phyloP scores from a whole-genome alignment of 2,329 filamentous ascomycete genomes.

The Neoarthrinium moseri region DNA sequence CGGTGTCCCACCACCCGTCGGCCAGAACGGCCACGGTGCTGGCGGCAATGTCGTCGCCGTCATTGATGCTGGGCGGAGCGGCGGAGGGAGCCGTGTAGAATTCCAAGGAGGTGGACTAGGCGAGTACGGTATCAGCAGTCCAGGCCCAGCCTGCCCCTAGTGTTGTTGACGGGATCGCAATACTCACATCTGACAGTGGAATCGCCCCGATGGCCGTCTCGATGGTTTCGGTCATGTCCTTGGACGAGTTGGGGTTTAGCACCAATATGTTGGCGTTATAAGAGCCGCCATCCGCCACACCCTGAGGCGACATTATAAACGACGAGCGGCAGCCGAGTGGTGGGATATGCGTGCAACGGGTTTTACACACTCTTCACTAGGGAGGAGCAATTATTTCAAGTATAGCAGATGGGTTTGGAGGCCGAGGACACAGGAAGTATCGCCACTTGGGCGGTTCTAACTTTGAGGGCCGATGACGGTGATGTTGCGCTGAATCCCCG shows the following conservation, averaged over 20 bases:
- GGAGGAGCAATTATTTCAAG: too few species aligned
- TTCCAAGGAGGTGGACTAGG: conserved; percentile 48
- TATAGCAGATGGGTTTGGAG: too few species aligned
- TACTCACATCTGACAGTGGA: conserved; percentile 20
- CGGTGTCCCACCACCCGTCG: conserved; percentile 40
- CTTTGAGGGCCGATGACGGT: too few species aligned
- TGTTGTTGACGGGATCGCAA: background rate
- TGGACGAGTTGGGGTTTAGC: conserved; percentile 77
- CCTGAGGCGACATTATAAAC: background rate
- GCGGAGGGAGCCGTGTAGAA: conserved; percentile 65
- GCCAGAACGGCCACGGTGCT: conserved; percentile 64
- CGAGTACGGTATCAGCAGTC: too few species aligned
- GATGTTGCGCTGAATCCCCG: too few species aligned
- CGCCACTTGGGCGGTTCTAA: too few species aligned
- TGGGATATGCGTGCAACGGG: too few species aligned
- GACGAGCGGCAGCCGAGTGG: too few species aligned
- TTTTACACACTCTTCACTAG: too few species aligned
- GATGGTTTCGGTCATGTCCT: conserved; percentile 69
- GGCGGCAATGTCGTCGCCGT: conserved; percentile 63
- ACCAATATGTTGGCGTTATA: conserved; percentile 65
- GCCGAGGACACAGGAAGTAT: too few species aligned
- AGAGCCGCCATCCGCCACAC: conserved; percentile 20
- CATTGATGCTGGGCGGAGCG: conserved; percentile 76
- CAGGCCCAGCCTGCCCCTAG: too few species aligned
- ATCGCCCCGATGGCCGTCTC: conserved; percentile 45